Base-by-base conservation (phyloP, 108 stramenopile species). In the Nitzschia sp. region DNA sequence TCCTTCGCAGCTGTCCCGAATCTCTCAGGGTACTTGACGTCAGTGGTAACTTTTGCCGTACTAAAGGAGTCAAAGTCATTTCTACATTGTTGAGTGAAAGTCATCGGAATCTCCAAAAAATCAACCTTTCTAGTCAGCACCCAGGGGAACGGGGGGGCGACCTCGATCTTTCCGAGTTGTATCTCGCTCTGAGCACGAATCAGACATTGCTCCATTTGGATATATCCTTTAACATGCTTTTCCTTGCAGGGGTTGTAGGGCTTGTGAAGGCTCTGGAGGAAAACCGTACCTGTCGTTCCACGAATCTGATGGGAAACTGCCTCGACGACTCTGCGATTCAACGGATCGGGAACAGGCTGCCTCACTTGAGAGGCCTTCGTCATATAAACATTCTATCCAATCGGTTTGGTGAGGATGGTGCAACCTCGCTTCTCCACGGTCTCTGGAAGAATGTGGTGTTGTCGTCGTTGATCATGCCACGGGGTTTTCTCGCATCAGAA, bases 251-350 rank as follows among this genome's bases (percentile, higher is more conserved):
- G 17, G 46, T 63, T 46, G 3, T 25, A 3, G 17, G 43, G 2
- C 46, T 63, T 12, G 3, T 63, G 9, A 20, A 17, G 10, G 14
- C 62, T 10, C 43, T 63, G 10, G 43, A 41, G 12, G n/a, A 38
- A 14, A 58, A 58, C 19, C 3, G 10, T 6, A 58, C 57, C 15
- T 40, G 26, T n/a, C 57, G 39, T 40, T 63, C 62, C 19, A 7
- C 46, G 39, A 43, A 48, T 22, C 29, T 63, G 42, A 63, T 63
- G 62, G 29, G 44, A 14, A 63, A 63, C 21, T n/a, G 17, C 6
- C 62, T 63, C 14, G 62, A 63, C 44, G 62, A 63, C 21, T 44
- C 21, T 39, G 41, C 62, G 11, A 63, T 63, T 6, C 62, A 63
- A 63, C 24, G 8, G 1, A 63, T 63, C 10, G 62, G 62, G 12